Percentiles rank a stretch among this genome's conserved stretches.
Evolutionary conservation across 2,329 filamentous ascomycete species (phyloP).

Genomic region (Hymenoscyphus infarciens): DNA sequence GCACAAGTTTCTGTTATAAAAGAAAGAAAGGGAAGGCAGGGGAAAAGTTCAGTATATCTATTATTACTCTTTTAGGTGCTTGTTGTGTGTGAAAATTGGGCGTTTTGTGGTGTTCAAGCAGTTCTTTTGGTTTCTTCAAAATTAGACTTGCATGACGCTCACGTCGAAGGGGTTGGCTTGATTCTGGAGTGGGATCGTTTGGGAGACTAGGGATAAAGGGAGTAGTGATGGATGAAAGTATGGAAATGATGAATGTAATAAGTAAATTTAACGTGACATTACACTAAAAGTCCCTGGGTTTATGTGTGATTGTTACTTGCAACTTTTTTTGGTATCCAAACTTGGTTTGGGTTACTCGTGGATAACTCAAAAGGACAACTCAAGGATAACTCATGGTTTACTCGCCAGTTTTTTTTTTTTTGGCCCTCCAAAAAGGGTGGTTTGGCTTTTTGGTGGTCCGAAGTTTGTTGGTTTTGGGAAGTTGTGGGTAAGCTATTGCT

Average conservation of each 20-base stretch:
- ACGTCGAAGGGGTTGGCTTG: background rate
- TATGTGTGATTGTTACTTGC: background rate
- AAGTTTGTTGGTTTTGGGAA: too few species aligned
- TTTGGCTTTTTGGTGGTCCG: too few species aligned
- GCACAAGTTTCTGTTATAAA: background rate
- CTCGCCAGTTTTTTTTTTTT: too few species aligned
- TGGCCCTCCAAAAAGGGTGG: too few species aligned
- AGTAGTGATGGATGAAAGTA: background rate
- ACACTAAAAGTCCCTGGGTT: background rate
- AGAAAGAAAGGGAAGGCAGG: background rate
- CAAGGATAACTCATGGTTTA: too few species aligned
- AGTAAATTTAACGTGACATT: slow-evolving; percentile 4
- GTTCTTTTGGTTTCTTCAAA: background rate
- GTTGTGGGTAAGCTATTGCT: too few species aligned
- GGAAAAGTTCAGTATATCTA: background rate
- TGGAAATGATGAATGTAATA: slow-evolving; percentile 20
- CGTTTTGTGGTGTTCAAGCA: background rate
- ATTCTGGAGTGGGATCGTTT: background rate
- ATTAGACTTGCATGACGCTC: background rate
- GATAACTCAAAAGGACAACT: too few species aligned
- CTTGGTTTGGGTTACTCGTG: too few species aligned
- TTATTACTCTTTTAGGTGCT: background rate
- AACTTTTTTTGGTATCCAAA: too few species aligned
- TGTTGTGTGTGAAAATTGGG: background rate
- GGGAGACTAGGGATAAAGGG: background rate